Percentiles rank a stretch among this genome's conserved stretches.
Evolutionary conservation across 176 grass and related monocot genomes (phyloP).

Genomic region (Lolium multiflorum): DNA sequence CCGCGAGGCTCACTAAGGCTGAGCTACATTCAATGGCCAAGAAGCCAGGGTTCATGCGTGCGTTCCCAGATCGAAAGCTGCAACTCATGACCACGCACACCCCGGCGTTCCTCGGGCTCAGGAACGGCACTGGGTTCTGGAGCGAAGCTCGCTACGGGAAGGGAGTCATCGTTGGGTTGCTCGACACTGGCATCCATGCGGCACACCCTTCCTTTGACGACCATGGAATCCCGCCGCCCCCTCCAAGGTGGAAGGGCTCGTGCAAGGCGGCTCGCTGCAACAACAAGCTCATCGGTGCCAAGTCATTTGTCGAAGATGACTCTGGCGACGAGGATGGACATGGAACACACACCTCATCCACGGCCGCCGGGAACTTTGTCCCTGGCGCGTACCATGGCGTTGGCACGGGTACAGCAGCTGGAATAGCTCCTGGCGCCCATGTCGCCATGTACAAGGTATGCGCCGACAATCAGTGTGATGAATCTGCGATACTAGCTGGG

Average conservation of each 20-base stretch:
- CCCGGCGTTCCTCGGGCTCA: conserved; percentile 41
- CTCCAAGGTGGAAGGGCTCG: conserved; percentile 38
- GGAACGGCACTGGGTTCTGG: conserved; percentile 24
- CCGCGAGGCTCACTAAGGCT: conserved; percentile 34
- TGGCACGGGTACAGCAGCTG: conserved; percentile 21
- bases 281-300: conserved; percentile 50
- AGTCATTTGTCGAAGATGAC: background rate
- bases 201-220: conserved; percentile 37
- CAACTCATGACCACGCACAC: conserved; percentile 59
- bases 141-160: conserved; percentile 38
- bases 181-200: conserved; percentile 54
- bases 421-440: conserved; percentile 56
- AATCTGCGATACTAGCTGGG: conserved; percentile 1
- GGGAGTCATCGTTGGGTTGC: conserved; percentile 49
- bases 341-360: conserved; percentile 53
- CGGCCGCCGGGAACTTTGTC: conserved; percentile 54
- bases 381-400: background rate
- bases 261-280: conserved; percentile 43
- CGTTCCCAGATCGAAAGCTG: conserved; percentile 28
- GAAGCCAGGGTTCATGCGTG: conserved; percentile 33
- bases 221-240: conserved; percentile 2
- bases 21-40: conserved; percentile 35
- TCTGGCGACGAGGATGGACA: background rate
- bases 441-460: conserved; percentile 69
- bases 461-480: background rate